These are phyloP conservation scores for Omphalotus guepiniiformis DNA, from an alignment of 768 basidiomycete species.

Conservation along the genomic window DNA sequence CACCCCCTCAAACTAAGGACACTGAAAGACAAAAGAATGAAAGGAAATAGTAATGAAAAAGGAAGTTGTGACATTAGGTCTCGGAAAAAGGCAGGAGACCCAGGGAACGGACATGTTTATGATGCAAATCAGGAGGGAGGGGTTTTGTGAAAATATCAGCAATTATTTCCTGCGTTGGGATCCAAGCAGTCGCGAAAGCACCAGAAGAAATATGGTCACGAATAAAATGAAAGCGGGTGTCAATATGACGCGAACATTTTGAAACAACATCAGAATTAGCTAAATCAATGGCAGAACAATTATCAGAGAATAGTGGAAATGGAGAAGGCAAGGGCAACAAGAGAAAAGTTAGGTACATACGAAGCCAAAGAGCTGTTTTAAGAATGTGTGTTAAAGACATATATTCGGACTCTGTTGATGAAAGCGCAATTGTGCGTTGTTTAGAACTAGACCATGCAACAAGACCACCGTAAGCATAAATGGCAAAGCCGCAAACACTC, in stretches of 20 bases:
- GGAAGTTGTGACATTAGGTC: too few relatives aligned
- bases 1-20: too few relatives aligned
- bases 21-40: too few relatives aligned
- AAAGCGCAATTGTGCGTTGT: background rate
- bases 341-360: constrained; percentile 18
- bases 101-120: background rate
- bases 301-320: constrained; percentile 19
- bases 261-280: constrained; percentile 18
- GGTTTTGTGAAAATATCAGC: constrained; percentile 40
- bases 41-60: too few relatives aligned
- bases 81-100: too few relatives aligned
- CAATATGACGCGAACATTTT: constrained; percentile 24
- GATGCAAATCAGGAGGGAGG: constrained; percentile 11
- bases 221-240: constrained; percentile 25
- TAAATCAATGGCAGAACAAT: constrained; percentile 24
- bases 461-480: constrained; percentile 18
- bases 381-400: constrained; percentile 22
- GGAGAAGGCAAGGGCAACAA: constrained; percentile 8
- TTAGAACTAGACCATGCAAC: too few relatives aligned
- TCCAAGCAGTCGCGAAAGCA: constrained; percentile 15
- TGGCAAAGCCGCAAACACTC: background rate
- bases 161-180: constrained; percentile 25
- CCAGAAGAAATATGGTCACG: constrained; percentile 18
- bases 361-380: constrained; percentile 25
- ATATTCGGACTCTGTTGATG: constrained; percentile 14